Evolutionary conservation across 495 filamentous ascomycete species (phyloP).

Genomic region (Penicillium daleae): DNA sequence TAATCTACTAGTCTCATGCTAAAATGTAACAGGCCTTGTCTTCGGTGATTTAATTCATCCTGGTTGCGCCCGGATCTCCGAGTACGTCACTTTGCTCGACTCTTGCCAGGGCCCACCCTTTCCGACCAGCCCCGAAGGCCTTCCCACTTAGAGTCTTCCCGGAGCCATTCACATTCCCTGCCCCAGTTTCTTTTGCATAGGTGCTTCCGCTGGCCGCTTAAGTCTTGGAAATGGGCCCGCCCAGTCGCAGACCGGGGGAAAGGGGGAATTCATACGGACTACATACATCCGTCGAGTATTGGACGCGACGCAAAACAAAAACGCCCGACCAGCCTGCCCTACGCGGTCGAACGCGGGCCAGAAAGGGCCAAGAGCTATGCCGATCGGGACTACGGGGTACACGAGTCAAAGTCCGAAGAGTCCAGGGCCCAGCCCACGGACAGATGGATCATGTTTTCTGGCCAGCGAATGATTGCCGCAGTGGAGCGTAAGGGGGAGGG

Average conservation of each 20-base stretch:
- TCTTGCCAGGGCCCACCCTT: constrained; percentile 17
- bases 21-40: background rate
- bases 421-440: constrained; percentile 11
- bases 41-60: background rate
- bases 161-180: constrained; percentile 17
- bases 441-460: background rate
- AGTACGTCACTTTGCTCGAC: constrained; percentile 23
- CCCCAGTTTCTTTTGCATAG: constrained; percentile 5
- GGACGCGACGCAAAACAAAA: constrained; percentile 14
- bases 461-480: background rate
- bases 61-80: constrained; percentile 2
- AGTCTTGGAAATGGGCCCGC: background rate
- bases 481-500: constrained; percentile 7
- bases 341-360: constrained; percentile 26
- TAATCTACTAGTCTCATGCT: background rate
- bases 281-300: background rate
- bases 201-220: background rate
- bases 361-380: constrained; percentile 16
- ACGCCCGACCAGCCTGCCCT: background rate
- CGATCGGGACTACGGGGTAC: constrained; percentile 13
- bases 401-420: background rate
- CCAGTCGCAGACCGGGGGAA: constrained; percentile 1
- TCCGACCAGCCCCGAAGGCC: constrained; percentile 31
- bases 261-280: constrained; percentile 5
- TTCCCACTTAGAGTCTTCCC: constrained; percentile 19